Evolutionary conservation across 169 alveolate species (phyloP).

Genomic region (Plasmodium knowlesi): DNA sequence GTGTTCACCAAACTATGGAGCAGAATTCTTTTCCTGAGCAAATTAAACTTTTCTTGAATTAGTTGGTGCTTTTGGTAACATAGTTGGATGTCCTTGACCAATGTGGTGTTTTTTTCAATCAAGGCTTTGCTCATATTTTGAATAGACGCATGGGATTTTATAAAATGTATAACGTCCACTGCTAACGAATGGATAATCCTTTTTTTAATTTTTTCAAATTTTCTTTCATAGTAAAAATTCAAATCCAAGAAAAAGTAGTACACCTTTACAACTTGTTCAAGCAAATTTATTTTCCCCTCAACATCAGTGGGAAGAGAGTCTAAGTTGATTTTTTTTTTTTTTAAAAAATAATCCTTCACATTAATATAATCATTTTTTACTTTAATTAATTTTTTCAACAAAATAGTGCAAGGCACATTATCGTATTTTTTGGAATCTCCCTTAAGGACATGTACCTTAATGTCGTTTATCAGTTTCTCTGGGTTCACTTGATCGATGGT

Average conservation of each 20-base stretch:
- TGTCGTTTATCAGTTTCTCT: slow-evolving; percentile 11
- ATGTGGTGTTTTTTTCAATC: slow-evolving; percentile 12
- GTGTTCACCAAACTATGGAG: slow-evolving; percentile 3
- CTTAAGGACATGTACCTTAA: slow-evolving; percentile 1
- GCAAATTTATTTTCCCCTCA: background rate
- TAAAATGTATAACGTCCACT: slow-evolving; percentile 12
- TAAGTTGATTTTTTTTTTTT: slow-evolving; percentile 33
- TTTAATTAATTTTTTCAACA: slow-evolving; percentile 63
- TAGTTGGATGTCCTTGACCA: slow-evolving; percentile 6
- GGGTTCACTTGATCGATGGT: slow-evolving; percentile 4
- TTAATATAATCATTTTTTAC: slow-evolving; percentile 62
- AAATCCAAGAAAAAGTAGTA: slow-evolving; percentile 45
- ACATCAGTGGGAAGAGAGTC: background rate
- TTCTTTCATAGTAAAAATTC: slow-evolving; percentile 54
- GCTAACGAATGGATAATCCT: slow-evolving; percentile 13
- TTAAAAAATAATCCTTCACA: slow-evolving; percentile 62
- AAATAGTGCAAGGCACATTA: background rate
- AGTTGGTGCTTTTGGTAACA: slow-evolving; percentile 39
- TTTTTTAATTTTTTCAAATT: slow-evolving; percentile 55
- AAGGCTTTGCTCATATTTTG: slow-evolving; percentile 35
- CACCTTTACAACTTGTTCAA: slow-evolving; percentile 17
- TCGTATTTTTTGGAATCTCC: slow-evolving; percentile 15
- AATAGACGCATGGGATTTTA: slow-evolving; percentile 3
- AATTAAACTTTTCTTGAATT: slow-evolving; percentile 27
- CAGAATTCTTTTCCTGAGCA: slow-evolving; percentile 13